A percentile compares a stretch with the other conserved stretches of the same genome.
phyloP scores from a whole-genome alignment of 768 basidiomycete genomes.

The Leccinum longicurvipes region DNA sequence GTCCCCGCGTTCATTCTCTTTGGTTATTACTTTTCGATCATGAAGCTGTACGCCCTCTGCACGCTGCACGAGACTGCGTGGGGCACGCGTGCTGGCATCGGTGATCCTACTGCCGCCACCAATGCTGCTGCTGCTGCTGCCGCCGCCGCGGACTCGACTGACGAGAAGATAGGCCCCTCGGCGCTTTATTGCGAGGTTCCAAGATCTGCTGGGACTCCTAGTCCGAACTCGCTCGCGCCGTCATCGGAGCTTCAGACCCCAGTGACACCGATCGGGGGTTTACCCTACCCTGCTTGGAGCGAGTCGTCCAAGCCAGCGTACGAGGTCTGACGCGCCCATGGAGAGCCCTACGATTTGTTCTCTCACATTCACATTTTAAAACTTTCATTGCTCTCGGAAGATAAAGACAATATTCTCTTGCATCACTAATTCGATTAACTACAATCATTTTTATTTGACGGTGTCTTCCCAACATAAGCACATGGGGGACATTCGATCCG shows the following conservation, averaged over 20 bases:
- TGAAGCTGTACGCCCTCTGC: slow-evolving; percentile 90
- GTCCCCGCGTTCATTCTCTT: slow-evolving; percentile 87
- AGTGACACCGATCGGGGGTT: not conserved
- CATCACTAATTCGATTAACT: not conserved
- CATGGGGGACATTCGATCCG: not conserved
- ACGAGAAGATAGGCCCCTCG: slow-evolving; percentile 24
- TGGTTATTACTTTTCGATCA: slow-evolving; percentile 92
- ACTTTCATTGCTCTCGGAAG: not conserved
- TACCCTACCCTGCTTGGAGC: not conserved
- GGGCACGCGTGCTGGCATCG: slow-evolving; percentile 94
- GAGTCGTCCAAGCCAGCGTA: not conserved
- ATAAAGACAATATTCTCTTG: not conserved
- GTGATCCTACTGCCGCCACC: slow-evolving; percentile 75
- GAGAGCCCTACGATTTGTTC: not conserved
- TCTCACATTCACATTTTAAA: not conserved
- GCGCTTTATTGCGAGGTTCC: slow-evolving; percentile 10
- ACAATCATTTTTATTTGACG: too few relatives aligned
- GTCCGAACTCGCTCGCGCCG: not conserved
- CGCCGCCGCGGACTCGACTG: not conserved
- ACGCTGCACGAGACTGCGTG: slow-evolving; percentile 95
- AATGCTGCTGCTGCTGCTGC: slow-evolving; percentile 45
- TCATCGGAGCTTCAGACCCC: not conserved
- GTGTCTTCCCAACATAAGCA: not conserved
- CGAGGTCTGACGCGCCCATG: not conserved
- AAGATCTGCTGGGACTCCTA: not conserved